These are phyloP conservation scores for Coemansia asiatica DNA, from an alignment of 192 early-diverging fungal species.

Conservation along the genomic window DNA sequence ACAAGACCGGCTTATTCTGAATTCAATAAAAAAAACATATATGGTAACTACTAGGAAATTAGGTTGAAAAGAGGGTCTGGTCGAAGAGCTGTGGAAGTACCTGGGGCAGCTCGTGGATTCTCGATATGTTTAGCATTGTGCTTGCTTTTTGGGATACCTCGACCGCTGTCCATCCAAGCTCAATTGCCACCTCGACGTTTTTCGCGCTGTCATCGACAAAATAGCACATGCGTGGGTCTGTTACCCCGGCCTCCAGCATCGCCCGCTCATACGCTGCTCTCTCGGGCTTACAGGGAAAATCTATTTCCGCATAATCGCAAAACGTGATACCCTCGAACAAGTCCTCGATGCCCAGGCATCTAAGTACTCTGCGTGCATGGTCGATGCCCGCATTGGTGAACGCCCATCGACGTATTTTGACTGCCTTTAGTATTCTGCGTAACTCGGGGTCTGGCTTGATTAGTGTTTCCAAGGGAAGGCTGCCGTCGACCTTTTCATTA, in stretches of 20 bases:
- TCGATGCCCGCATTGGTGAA: conserved; percentile 75
- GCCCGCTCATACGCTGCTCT: conserved; percentile 57
- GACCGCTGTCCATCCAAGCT: conserved; percentile 56
- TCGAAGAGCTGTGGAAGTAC: conserved; percentile 63
- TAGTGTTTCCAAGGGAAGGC: conserved; percentile 64
- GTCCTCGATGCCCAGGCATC: conserved; percentile 62
- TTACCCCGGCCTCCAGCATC: conserved; percentile 67
- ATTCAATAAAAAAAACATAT: background rate
- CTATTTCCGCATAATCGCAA: conserved; percentile 66
- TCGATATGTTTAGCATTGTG: conserved; percentile 58
- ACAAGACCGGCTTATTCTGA: conserved; percentile 60
- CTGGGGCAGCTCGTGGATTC: conserved; percentile 62
- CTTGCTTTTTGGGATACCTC: conserved; percentile 41
- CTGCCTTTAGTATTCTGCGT: conserved; percentile 59
- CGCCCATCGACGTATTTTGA: conserved; percentile 67
- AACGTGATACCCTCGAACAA: conserved; percentile 76
- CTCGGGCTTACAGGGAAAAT: conserved; percentile 77
- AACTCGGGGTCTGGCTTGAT: conserved; percentile 63
- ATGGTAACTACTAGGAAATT: background rate
- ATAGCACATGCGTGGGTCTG: conserved; percentile 61
- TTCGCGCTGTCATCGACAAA: conserved; percentile 73
- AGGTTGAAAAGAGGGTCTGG: background rate
- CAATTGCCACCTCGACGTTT: conserved; percentile 64
- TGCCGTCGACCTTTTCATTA: conserved; percentile 65
- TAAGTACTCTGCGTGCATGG: conserved; percentile 70